These are phyloP conservation scores for Pseudogymnoascus sp. DNA, from an alignment of 2,329 filamentous ascomycete species.

Conservation along the genomic window DNA sequence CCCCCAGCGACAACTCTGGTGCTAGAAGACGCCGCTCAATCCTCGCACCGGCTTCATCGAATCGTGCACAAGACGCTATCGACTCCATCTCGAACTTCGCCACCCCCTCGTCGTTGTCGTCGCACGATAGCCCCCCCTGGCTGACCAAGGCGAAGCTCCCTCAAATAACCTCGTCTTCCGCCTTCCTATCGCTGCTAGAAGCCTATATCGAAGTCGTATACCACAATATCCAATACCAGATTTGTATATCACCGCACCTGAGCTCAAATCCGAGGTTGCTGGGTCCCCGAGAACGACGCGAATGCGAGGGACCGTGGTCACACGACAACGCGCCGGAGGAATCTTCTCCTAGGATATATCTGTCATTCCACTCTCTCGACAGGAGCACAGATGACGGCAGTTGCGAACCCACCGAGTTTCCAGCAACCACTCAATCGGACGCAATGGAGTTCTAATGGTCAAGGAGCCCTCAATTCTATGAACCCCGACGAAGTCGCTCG, in stretches of 20 bases:
- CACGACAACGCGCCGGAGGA: slow-evolving; percentile 10
- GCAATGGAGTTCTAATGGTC: slow-evolving; percentile 59
- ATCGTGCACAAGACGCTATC: neutral
- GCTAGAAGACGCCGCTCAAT: slow-evolving; percentile 7
- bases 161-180: neutral
- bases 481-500: slow-evolving; percentile 77
- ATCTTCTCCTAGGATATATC: slow-evolving; percentile 4
- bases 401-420: slow-evolving; percentile 59
- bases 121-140: slow-evolving; percentile 4
- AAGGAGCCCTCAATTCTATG: slow-evolving; percentile 62
- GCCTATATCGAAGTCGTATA: neutral
- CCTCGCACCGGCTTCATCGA: neutral
- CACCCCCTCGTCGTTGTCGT: neutral
- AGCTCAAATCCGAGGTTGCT: neutral
- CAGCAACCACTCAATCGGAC: slow-evolving; percentile 53
- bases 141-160: neutral
- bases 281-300: neutral
- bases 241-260: neutral
- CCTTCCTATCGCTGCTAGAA: neutral
- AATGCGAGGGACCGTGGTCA: slow-evolving; percentile 8
- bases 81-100: neutral
- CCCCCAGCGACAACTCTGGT: neutral
- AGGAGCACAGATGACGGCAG: slow-evolving; percentile 53
- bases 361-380: slow-evolving; percentile 13
- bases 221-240: neutral